phyloP scores from a whole-genome alignment of 148 eudicot species.

The Pouteria glomerata region DNA sequence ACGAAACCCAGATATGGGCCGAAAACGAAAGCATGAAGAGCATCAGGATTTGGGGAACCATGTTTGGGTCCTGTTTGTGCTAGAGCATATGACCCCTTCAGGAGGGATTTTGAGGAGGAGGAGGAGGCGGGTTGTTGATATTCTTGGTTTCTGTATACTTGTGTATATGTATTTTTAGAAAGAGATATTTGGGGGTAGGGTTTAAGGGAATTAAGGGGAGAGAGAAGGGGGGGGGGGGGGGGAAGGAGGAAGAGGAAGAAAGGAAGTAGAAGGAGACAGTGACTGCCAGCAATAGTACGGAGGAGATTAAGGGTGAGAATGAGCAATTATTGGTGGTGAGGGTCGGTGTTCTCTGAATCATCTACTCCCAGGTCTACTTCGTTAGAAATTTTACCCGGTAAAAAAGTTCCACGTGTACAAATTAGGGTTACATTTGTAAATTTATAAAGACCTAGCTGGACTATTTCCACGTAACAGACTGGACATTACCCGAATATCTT shows the following conservation, averaged over 20 bases:
- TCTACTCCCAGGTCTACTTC: background rate
- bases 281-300: slow-evolving; percentile 30
- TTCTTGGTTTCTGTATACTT: background rate
- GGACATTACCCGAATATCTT: background rate
- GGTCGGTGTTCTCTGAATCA: background rate
- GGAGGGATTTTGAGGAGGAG: background rate
- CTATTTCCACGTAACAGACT: slow-evolving; percentile 9
- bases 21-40: slow-evolving; percentile 9
- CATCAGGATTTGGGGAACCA: slow-evolving; percentile 12
- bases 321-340: slow-evolving; percentile 53
- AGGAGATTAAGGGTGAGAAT: slow-evolving; percentile 15
- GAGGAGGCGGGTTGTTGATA: background rate
- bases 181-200: background rate
- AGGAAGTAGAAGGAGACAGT: background rate
- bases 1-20: background rate
- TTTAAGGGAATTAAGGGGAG: background rate
- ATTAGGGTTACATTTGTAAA: background rate
- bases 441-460: background rate
- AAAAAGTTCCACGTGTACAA: background rate
- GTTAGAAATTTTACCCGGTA: background rate
- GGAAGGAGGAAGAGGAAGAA: slow-evolving; percentile 5
- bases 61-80: background rate
- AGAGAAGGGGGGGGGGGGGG: background rate
- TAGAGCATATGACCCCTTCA: background rate
- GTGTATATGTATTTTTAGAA: slow-evolving; percentile 1